Conservation (phyloP, 2,329 filamentous ascomycete species). For the Colletotrichum scovillei region DNA sequence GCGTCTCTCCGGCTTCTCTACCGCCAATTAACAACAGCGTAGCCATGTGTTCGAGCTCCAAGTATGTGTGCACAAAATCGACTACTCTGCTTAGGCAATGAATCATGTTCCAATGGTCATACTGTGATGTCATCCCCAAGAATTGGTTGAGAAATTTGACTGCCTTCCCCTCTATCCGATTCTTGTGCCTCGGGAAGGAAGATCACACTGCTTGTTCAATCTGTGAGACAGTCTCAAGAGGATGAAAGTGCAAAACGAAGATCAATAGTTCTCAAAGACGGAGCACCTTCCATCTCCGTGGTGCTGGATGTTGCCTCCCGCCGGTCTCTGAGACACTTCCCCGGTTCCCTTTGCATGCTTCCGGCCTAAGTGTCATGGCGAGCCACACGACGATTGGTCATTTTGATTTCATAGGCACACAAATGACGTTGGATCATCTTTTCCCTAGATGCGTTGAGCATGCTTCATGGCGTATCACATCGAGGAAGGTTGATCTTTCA, state of each 20-base stretch:
- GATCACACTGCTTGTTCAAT: background rate
- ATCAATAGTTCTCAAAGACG: background rate
- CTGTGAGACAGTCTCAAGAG: background rate
- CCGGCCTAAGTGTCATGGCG: background rate
- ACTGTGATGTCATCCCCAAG: background rate
- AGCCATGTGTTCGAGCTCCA: background rate
- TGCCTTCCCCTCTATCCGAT: background rate
- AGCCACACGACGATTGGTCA: background rate
- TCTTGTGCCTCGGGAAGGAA: background rate
- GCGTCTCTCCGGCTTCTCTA: background rate
- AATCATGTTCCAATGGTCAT: background rate
- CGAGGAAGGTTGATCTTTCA: background rate
- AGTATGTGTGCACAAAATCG: background rate
- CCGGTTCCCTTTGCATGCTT: constrained; percentile 5
- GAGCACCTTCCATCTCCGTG: background rate
- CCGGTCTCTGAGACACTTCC: constrained; percentile 9
- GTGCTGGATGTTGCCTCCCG: background rate
- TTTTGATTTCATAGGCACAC: background rate
- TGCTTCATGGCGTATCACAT: background rate
- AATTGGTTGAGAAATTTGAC: background rate
- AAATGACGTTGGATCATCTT: background rate
- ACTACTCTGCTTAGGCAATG: background rate
- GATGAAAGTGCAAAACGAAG: background rate
- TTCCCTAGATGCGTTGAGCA: background rate
- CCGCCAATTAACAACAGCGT: background rate